Evolutionary conservation across 805 yeast genomes (phyloP).

Genomic region (Ogataea minuta): DNA sequence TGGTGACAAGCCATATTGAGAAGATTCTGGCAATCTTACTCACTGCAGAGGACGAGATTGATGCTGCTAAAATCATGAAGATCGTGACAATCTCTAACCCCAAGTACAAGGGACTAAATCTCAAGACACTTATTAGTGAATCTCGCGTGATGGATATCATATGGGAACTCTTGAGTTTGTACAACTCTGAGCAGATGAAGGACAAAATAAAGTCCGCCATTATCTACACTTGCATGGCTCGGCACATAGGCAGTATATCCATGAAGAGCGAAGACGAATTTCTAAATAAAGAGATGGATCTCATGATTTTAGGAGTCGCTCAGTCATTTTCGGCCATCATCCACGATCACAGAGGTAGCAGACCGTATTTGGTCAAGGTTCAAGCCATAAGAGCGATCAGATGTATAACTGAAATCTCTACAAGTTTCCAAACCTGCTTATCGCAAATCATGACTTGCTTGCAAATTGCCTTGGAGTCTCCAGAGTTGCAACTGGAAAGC

Average conservation of each 20-base stretch:
- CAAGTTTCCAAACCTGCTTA: constrained; percentile 48
- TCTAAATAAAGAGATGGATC: constrained; percentile 46
- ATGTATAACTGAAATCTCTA: constrained; percentile 53
- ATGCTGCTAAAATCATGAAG: constrained; percentile 48
- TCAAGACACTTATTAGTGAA: constrained; percentile 34
- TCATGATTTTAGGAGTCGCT: constrained; percentile 68
- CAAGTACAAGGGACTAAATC: constrained; percentile 36
- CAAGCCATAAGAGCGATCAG: constrained; percentile 73
- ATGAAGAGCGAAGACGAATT: constrained; percentile 32
- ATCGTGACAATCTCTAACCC: constrained; percentile 55
- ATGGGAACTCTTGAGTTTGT: constrained; percentile 46
- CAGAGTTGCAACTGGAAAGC: constrained; percentile 58
- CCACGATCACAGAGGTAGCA: constrained; percentile 67
- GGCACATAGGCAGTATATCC: constrained; percentile 19
- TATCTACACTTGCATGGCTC: constrained; percentile 24
- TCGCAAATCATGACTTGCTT: constrained; percentile 87
- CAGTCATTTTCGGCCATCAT: constrained; percentile 78
- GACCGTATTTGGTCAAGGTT: constrained; percentile 69
- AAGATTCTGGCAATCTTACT: constrained; percentile 58
- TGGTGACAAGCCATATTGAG: constrained; percentile 49
- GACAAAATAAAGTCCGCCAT: constrained; percentile 43
- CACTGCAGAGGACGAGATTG: constrained; percentile 47
- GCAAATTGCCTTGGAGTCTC: constrained; percentile 70
- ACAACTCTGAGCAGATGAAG: constrained; percentile 29
- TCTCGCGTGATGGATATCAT: constrained; percentile 27